Conservation (phyloP, 768 basidiomycete species). For the Plicaturopsis crispa region DNA sequence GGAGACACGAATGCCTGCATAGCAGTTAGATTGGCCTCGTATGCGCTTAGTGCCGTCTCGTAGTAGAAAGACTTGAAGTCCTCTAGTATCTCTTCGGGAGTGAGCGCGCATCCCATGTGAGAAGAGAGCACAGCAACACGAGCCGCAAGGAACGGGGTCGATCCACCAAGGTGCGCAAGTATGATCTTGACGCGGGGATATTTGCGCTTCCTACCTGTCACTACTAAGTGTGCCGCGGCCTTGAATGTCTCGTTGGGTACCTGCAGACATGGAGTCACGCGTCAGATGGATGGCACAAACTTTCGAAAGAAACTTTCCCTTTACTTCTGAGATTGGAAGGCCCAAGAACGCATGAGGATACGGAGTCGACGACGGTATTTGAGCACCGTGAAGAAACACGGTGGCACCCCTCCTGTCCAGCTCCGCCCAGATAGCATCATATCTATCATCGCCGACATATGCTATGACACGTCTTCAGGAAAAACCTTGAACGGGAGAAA, state of each 20-base stretch:
- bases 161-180: constrained; percentile 72
- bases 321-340: constrained; percentile 61
- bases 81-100: constrained; percentile 54
- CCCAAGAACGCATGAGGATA: constrained; percentile 59
- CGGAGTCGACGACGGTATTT: constrained; percentile 56
- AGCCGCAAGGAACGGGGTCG: constrained; percentile 52
- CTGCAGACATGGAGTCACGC: constrained; percentile 25
- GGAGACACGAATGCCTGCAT: constrained; percentile 42
- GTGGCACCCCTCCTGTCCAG: constrained; percentile 49
- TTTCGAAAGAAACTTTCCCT: constrained; percentile 6
- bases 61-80: constrained; percentile 71
- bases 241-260: constrained; percentile 81
- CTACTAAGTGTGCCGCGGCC: constrained; percentile 71
- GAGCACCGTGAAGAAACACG: constrained; percentile 69
- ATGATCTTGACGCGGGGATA: constrained; percentile 56
- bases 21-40: constrained; percentile 41
- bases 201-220: constrained; percentile 60
- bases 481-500: neutral
- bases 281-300: constrained; percentile 1
- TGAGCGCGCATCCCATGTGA: constrained; percentile 64
- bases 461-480: constrained; percentile 24
- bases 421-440: constrained; percentile 65
- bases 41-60: constrained; percentile 62
- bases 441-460: constrained; percentile 60
- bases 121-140: constrained; percentile 62